phyloP scores from a whole-genome alignment of 1,139 yeast species.

The Magnusiomyces sp. region DNA sequence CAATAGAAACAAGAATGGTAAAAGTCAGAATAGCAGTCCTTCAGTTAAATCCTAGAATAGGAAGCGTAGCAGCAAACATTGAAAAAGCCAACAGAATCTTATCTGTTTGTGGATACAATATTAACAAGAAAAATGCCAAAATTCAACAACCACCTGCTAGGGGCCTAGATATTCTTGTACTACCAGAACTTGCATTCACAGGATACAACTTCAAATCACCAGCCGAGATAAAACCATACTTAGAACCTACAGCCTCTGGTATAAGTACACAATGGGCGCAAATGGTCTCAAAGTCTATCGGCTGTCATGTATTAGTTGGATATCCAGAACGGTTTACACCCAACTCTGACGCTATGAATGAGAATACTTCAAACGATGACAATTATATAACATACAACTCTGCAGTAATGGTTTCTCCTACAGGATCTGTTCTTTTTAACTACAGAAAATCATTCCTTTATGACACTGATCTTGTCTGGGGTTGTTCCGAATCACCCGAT shows the following conservation, averaged over 20 bases:
- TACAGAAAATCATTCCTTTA: conserved; percentile 75
- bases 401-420: conserved; percentile 53
- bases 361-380: conserved; percentile 10
- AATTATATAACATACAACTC: conserved; percentile 51
- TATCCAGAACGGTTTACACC: conserved; percentile 52
- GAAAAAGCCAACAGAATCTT: conserved; percentile 40
- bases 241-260: conserved; percentile 42
- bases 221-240: conserved; percentile 49
- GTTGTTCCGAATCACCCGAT: conserved; percentile 59
- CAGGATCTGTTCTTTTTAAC: conserved; percentile 53
- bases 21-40: conserved; percentile 53
- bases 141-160: conserved; percentile 31
- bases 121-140: neutral
- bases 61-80: conserved; percentile 49
- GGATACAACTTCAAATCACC: conserved; percentile 64
- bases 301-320: conserved; percentile 71
- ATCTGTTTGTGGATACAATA: conserved; percentile 12
- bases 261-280: conserved; percentile 51
- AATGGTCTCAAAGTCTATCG: conserved; percentile 40
- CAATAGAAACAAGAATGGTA: conserved; percentile 4
- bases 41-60: conserved; percentile 61
- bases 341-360: neutral
- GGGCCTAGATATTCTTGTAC: conserved; percentile 44
- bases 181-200: conserved; percentile 80
- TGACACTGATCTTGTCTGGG: conserved; percentile 77